Evolutionary conservation across 768 basidiomycete genomes (phyloP).

Genomic region (Naematelia aurantialba): DNA sequence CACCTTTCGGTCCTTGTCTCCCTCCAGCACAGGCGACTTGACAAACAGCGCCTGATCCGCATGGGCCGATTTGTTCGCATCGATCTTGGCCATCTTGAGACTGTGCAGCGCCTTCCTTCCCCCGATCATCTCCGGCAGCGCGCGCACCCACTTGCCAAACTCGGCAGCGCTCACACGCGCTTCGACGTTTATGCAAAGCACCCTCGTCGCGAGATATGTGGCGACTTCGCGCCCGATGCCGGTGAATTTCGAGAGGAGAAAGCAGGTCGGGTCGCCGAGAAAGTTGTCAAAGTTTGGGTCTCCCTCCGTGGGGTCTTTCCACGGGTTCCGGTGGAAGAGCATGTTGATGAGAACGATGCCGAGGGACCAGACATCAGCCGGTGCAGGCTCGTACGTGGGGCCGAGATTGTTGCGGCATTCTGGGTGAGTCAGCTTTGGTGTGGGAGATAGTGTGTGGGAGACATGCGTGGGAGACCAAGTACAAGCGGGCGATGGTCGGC

Average conservation of each 20-base stretch:
- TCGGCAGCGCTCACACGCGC: conserved; percentile 71
- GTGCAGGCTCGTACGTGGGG: conserved; percentile 87
- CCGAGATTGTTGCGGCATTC: conserved; percentile 98
- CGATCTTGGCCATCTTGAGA: conserved; percentile 29
- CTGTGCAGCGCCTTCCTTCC: conserved; percentile 41
- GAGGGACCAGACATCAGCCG: conserved; percentile 97
- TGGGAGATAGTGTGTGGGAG: too few relatives aligned
- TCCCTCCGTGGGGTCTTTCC: conserved; percentile 87
- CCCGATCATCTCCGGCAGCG: conserved; percentile 68
- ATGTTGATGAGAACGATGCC: conserved; percentile 99
- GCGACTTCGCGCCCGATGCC: conserved; percentile 67
- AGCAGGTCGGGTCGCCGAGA: conserved; percentile 70
- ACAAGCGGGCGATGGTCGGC: too few relatives aligned
- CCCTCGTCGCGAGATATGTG: conserved; percentile 73
- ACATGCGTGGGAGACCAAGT: too few relatives aligned
- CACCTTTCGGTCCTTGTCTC: conserved; percentile 24
- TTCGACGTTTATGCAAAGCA: conserved; percentile 74
- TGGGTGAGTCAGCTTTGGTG: conserved; percentile 38
- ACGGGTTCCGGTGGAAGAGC: conserved; percentile 97
- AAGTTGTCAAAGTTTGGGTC: conserved; percentile 73
- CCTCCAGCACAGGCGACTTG: conserved; percentile 24
- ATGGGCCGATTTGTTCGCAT: conserved; percentile 9
- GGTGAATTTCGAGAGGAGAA: conserved; percentile 84
- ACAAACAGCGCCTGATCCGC: conserved; percentile 23
- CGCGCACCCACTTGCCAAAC: conserved; percentile 80